Percentiles rank a stretch among this genome's conserved stretches.
Conservation (phyloP, 345 rosid species). For the Rhodamnia argentea region DNA sequence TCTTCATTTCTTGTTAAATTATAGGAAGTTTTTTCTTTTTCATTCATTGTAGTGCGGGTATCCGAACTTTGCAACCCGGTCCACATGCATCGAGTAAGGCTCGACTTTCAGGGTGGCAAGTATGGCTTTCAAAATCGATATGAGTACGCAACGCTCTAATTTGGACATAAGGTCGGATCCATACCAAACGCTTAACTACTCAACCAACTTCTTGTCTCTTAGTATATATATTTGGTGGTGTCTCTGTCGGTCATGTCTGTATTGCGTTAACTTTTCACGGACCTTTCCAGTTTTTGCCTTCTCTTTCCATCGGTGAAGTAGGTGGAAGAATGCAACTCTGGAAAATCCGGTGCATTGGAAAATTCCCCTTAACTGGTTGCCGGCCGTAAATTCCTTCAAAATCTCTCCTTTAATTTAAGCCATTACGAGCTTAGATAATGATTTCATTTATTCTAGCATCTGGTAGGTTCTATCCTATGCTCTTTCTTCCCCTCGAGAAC, state of each 20-base stretch:
- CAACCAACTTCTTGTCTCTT: not conserved
- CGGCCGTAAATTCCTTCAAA: not conserved
- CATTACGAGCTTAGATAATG: not conserved
- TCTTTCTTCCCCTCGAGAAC: not conserved
- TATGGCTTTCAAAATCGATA: not conserved
- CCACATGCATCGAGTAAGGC: not conserved
- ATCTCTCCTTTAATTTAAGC: not conserved
- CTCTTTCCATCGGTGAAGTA: not conserved
- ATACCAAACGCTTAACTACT: not conserved
- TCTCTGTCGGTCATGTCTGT: not conserved
- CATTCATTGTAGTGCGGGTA: too few species aligned
- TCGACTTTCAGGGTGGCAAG: rapidly evolving
- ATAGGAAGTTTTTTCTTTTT: not conserved
- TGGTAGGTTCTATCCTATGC: not conserved
- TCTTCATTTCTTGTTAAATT: not conserved
- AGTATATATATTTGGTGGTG: not conserved
- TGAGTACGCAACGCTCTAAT: not conserved
- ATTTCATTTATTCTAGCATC: not conserved
- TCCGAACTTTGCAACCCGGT: not conserved
- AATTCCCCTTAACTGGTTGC: not conserved
- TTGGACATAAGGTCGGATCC: not conserved
- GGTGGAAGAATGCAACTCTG: not conserved
- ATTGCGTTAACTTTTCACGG: not conserved
- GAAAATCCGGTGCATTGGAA: not conserved
- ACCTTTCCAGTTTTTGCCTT: not conserved